Base-by-base conservation (phyloP, 768 basidiomycete genomes). In the Pholiota conissans region DNA sequence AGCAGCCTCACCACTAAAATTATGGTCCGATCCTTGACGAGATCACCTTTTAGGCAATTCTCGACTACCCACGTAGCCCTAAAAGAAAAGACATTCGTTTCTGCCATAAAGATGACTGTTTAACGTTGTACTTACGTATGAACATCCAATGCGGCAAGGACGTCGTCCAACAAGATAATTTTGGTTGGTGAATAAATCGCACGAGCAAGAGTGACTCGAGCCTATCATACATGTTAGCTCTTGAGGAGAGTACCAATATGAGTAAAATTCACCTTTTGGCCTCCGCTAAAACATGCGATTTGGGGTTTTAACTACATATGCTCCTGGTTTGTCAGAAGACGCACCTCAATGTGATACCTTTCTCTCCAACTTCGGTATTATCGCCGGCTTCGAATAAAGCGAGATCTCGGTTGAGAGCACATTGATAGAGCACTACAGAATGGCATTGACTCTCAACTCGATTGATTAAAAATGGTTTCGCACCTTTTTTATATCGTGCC, bases 21-120 rank as follows among this genome's bases (percentile, higher is more conserved):
- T 55, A 94, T 74, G 0, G 95, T 95, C 45, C 93, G 80, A 16
- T 82, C 85, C 27, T 76, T 72, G 65, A 93, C 78, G 34, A 96
- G 73, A 45, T 89, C 86, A 9, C 94, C 93, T 59, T 79, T 78
- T 37, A 97, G 76, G 63, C 91, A 93, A 45, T 90, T 77, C 22
- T 84, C 76, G 63, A 86, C 87, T 32, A 97, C 58, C 56, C 61
- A 61, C 24, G 58, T 49, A 18, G 61, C 48, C 11, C 63, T 64
- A 26, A 28, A 5, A 32, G 18, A 52, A 27, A 24, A 28, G 20
- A 3, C 34, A n/a, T n/a, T n/a, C n/a, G n/a, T n/a, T n/a, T n/a
- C n/a, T n/a, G 40, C 29, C 30, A 28, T 9, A 24, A 18, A 37
- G 22, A 24, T 9, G 22, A 55, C 18, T 3, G 4, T 29, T 50